phyloP scores from a whole-genome alignment of 306 rosid genomes.

The Oxytropis ochrocephala region DNA sequence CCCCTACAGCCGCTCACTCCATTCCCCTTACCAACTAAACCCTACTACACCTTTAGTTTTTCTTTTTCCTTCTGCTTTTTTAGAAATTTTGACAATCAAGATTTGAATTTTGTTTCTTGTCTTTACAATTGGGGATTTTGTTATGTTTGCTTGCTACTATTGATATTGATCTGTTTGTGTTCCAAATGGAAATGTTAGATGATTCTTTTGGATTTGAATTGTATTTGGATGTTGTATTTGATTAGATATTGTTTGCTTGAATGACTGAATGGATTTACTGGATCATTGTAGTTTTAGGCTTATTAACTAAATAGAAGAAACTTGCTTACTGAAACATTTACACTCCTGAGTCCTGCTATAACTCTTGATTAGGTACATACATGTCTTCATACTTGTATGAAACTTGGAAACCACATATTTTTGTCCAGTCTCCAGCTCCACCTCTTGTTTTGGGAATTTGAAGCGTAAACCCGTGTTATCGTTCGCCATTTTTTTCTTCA shows the following conservation, averaged over 20 bases:
- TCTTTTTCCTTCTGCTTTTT: not conserved
- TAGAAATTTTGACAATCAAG: not conserved
- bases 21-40: not conserved
- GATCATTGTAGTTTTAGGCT: not conserved
- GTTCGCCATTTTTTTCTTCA: not conserved
- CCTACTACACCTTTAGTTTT: not conserved
- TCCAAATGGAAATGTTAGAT: not conserved
- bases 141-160: not conserved
- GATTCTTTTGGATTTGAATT: not conserved
- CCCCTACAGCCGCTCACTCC: constrained; percentile 2
- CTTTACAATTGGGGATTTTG: not conserved
- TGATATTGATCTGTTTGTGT: not conserved
- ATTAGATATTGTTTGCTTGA: not conserved
- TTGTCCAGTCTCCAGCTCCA: not conserved
- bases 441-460: not conserved
- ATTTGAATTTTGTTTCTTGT: not conserved
- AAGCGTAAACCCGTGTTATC: not conserved
- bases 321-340: not conserved
- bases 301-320: not conserved
- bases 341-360: not conserved
- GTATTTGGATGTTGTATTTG: not conserved
- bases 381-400: not conserved
- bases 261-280: not conserved
- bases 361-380: not conserved
- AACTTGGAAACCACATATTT: not conserved